Percentiles rank a stretch among this genome's conserved stretches.
phyloP scores from a whole-genome alignment of 2,329 filamentous ascomycete genomes.

The Ophiobolus disseminans region DNA sequence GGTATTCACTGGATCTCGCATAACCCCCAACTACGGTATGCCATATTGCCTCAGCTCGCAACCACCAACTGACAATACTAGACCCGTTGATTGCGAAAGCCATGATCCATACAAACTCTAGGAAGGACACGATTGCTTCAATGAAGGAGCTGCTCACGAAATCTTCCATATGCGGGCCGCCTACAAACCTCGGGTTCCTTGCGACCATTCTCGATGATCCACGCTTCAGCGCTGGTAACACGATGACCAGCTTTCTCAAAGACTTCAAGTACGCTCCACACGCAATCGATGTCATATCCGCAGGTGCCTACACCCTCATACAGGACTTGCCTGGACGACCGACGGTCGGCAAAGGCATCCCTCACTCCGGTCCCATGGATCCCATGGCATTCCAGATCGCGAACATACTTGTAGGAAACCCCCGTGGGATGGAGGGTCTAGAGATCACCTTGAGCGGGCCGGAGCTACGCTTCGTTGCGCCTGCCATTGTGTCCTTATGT shows the following conservation, averaged over 20 bases:
- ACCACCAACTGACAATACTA: no score
- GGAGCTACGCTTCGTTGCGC: conserved; percentile 62
- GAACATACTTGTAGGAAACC: conserved; percentile 67
- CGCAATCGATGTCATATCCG: conserved; percentile 64
- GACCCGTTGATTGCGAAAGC: conserved; percentile 66
- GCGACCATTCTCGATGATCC: conserved; percentile 56
- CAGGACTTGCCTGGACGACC: conserved; percentile 67
- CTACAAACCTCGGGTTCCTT: conserved; percentile 66
- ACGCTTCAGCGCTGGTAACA: conserved; percentile 58
- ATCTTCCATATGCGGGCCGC: conserved; percentile 60
- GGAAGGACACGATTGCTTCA: conserved; percentile 53
- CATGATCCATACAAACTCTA: conserved; percentile 59
- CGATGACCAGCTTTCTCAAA: conserved; percentile 64
- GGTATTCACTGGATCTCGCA: conserved; percentile 63
- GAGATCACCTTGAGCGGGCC: conserved; percentile 69
- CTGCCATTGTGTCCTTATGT: conserved; percentile 64
- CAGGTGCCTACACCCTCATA: conserved; percentile 64
- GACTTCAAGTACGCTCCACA: conserved; percentile 58
- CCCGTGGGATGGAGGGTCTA: conserved; percentile 59
- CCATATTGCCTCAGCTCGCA: no score
- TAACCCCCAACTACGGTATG: conserved; percentile 67
- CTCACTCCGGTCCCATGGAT: conserved; percentile 68
- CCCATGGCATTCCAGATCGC: conserved; percentile 64
- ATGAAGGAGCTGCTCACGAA: conserved; percentile 54
- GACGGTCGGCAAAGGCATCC: conserved; percentile 64